Base-by-base conservation (phyloP, 345 rosid species). In the Clarkia xantiana region DNA sequence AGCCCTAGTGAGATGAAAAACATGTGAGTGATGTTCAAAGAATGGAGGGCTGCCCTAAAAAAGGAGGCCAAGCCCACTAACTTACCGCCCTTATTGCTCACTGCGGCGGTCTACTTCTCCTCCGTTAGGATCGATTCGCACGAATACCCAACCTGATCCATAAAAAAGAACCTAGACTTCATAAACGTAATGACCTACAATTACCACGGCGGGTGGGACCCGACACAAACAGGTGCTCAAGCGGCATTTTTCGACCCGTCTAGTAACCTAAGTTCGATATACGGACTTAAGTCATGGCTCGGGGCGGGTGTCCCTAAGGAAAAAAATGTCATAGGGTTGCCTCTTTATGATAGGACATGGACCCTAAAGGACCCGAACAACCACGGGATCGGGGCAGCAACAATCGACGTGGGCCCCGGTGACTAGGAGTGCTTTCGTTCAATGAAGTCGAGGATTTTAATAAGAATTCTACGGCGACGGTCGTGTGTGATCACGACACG, bases 71-170 rank as follows among this genome's bases (percentile, higher is more conserved):
- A 20, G 57, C 34, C 56, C 15, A 70, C 73, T 9, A 2, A 6
- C 57, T 66, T 51, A 18, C 34, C 77, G 4, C 73, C 71, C 1
- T 60, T 77, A 7, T 10, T 77, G 19, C 69, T 75, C 56, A 77
- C 87, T 0, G 77, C 83, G 2, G 84, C 87, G 1, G 70, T 70
- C 34, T 75, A 75, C 59, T 80, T 72, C 42, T 74, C 74, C 54
- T 64, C 59, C 22, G 11, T 56, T 16, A 45, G 1, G 0, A 18
- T 14, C 0, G 54, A 12, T 11, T 53, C 69, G 25, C 59, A 76
- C 0, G 57, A 42, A 40, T 75, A 55, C 47, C 84, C 81, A 0
- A 66, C 54, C 2, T 16, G 14, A 4, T 52, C 74, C 0, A 66
- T 77, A 19, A 47, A 36, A 17, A 49, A 20, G n/a, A 67, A 70